Conservation (phyloP, 495 filamentous ascomycete genomes). For the Penicillium pulvis region DNA sequence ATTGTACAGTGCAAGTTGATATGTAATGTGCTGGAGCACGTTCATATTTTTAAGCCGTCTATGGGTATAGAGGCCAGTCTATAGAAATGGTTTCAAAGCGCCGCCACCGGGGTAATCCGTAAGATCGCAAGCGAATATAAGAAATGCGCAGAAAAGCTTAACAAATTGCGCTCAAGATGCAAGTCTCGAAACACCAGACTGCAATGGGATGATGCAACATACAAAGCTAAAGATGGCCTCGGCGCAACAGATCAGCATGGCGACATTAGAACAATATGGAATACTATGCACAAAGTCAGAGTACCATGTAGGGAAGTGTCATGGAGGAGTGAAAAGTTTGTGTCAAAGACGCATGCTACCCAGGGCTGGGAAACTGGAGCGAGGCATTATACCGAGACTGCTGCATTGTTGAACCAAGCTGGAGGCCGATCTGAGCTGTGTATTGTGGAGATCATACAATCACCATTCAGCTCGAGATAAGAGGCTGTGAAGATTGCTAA, state of each 20-base stretch:
- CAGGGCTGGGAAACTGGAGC: neutral
- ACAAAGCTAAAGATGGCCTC: neutral
- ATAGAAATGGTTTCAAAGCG: conserved; percentile 19
- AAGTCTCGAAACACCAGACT: conserved; percentile 3
- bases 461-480: neutral
- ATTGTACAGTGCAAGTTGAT: neutral
- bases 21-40: conserved; percentile 7
- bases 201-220: conserved; percentile 7
- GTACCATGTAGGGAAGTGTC: neutral
- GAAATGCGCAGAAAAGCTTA: conserved; percentile 8
- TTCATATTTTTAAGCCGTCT: conserved; percentile 16
- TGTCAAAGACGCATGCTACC: neutral
- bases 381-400: neutral
- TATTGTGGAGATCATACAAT: neutral
- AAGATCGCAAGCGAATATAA: conserved; percentile 14
- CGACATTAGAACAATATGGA: conserved; percentile 2
- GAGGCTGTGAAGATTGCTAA: neutral
- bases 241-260: conserved; percentile 1
- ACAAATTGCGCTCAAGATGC: conserved; percentile 14
- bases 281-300: neutral
- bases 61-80: conserved; percentile 15
- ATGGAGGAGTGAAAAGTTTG: neutral
- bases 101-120: conserved; percentile 26
- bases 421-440: neutral
- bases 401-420: neutral